phyloP scores from a whole-genome alignment of 345 rosid species.

The Sonneratia alba region DNA sequence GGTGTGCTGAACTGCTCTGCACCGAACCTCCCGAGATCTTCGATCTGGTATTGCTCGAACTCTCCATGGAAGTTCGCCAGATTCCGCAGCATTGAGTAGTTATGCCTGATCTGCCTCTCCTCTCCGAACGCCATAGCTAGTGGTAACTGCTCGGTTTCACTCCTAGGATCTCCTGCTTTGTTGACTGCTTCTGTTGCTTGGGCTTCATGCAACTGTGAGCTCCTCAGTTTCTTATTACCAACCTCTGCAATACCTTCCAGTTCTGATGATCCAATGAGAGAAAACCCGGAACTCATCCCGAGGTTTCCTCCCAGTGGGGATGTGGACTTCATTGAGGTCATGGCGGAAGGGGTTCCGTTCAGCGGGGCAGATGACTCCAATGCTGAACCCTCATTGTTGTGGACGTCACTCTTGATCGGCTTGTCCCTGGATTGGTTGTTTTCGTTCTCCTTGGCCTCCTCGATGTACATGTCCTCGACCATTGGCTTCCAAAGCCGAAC shows the following conservation, averaged over 20 bases:
- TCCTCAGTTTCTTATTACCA: slow-evolving; percentile 34
- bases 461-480: slow-evolving; percentile 75
- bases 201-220: neutral
- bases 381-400: neutral
- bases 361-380: slow-evolving; percentile 5
- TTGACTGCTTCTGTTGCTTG: neutral
- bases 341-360: slow-evolving; percentile 6
- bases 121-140: slow-evolving; percentile 26
- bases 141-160: slow-evolving; percentile 10
- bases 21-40: no score
- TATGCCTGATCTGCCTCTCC: slow-evolving; percentile 24
- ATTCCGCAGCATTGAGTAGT: slow-evolving; percentile 11
- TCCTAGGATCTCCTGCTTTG: neutral
- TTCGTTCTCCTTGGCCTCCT: slow-evolving; percentile 42
- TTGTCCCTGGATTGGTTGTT: slow-evolving; percentile 16
- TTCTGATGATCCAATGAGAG: slow-evolving; percentile 27
- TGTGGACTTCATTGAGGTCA: slow-evolving; percentile 27
- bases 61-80: slow-evolving; percentile 13
- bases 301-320: slow-evolving; percentile 25
- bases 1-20: slow-evolving; percentile 24
- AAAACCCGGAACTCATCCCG: slow-evolving; percentile 21
- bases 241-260: slow-evolving; percentile 23
- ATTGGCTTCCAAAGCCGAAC: slow-evolving; percentile 86
- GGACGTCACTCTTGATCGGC: slow-evolving; percentile 8
- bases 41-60: slow-evolving; percentile 24